phyloP scores from a whole-genome alignment of 1,139 yeast genomes.

The Kurtzmaniella quercitrusa region DNA sequence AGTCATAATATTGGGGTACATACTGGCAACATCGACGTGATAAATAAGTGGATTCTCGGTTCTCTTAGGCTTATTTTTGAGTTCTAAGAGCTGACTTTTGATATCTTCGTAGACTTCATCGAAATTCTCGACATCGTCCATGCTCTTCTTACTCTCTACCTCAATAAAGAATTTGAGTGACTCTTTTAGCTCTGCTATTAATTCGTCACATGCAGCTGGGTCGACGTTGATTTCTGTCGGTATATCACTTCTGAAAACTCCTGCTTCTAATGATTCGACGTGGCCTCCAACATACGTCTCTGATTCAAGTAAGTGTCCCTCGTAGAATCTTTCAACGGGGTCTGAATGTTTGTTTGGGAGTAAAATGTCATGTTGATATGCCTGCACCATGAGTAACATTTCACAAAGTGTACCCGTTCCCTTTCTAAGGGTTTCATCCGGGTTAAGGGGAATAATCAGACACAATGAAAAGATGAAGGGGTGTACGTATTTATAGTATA shows the following conservation, averaged over 20 bases:
- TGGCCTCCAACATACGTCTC: constrained; percentile 99
- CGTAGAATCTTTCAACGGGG: constrained; percentile 87
- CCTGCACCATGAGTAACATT: constrained; percentile 96
- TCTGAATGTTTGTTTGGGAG: constrained; percentile 93
- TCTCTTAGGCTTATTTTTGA: constrained; percentile 62
- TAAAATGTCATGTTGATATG: constrained; percentile 70
- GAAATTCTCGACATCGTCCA: constrained; percentile 76
- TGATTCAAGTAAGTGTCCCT: constrained; percentile 89
- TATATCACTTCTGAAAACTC: constrained; percentile 91
- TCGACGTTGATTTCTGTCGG: constrained; percentile 74
- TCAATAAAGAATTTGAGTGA: constrained; percentile 82
- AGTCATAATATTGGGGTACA: constrained; percentile 99
- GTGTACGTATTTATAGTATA: constrained; percentile 94
- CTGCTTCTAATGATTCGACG: constrained; percentile 96
- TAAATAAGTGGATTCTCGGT: constrained; percentile 82
- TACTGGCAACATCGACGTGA: constrained; percentile 98
- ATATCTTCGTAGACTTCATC: constrained; percentile 68
- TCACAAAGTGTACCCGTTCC: constrained; percentile 99
- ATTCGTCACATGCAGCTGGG: constrained; percentile 77
- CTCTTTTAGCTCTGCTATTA: constrained; percentile 65
- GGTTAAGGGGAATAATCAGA: constrained; percentile 91
- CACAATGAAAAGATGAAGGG: constrained; percentile 96
- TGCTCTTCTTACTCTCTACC: constrained; percentile 69
- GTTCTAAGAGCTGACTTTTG: constrained; percentile 46
- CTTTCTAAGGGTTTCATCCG: constrained; percentile 92